These are phyloP conservation scores for Ramaria rubella DNA, from an alignment of 768 basidiomycete species.

Conservation along the genomic window DNA sequence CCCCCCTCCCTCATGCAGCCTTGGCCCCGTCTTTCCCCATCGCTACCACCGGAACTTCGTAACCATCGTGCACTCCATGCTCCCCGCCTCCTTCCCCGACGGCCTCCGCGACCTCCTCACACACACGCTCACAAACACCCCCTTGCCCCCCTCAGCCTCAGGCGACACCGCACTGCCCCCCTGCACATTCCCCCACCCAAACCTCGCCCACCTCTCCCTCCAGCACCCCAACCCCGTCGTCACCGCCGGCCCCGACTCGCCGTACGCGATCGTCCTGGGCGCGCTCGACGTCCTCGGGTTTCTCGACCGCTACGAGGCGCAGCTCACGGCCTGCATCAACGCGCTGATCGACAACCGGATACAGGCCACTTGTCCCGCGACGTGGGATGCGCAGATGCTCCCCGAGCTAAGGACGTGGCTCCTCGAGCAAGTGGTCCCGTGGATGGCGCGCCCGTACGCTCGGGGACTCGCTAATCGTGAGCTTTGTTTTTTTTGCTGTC, in stretches of 20 bases:
- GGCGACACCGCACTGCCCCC: neutral
- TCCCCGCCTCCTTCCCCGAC: conserved; percentile 5
- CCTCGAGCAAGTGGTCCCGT: conserved; percentile 68
- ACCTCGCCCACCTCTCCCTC: conserved; percentile 4
- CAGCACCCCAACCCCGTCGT: conserved; percentile 11
- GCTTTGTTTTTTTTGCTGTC: conserved; percentile 19
- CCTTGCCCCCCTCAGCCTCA: neutral
- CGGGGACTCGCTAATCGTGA: conserved; percentile 52
- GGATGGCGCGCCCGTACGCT: conserved; percentile 81
- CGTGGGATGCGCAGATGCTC: conserved; percentile 66
- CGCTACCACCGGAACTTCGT: conserved; percentile 8
- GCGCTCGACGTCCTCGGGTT: conserved; percentile 67
- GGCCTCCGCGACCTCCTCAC: conserved; percentile 3
- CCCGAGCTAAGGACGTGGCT: conserved; percentile 67
- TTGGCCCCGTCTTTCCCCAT: conserved; percentile 10
- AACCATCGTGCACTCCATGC: conserved; percentile 7
- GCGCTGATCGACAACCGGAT: conserved; percentile 79
- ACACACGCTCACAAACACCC: conserved; percentile 6
- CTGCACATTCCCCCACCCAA: conserved; percentile 9
- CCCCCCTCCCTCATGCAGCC: neutral
- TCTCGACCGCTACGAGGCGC: conserved; percentile 74
- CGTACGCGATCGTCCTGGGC: conserved; percentile 41
- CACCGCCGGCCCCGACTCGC: conserved; percentile 18
- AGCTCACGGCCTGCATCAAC: conserved; percentile 79
- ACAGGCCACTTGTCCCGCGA: conserved; percentile 51